Conservation (phyloP, 2,329 filamentous ascomycete genomes). For the Hansfordia pulvinata region DNA sequence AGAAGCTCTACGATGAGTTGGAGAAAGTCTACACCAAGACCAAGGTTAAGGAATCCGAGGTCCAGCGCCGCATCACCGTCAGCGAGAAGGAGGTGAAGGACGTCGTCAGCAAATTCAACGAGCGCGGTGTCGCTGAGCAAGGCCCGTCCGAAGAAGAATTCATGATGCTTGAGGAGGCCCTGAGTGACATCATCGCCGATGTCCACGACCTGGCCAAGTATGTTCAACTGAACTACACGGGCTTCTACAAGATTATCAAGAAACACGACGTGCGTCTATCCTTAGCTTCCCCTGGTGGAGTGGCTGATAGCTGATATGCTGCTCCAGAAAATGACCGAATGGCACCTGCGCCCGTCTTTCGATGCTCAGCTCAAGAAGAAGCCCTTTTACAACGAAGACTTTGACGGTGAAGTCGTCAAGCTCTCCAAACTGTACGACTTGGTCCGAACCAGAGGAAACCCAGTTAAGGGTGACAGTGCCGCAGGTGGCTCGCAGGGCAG, state of each 20-base stretch:
- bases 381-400: slow-evolving; percentile 98
- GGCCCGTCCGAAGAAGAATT: slow-evolving; percentile 82
- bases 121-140: slow-evolving; percentile 40
- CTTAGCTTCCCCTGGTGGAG: background rate
- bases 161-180: slow-evolving; percentile 79
- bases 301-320: background rate
- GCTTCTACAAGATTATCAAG: slow-evolving; percentile 99
- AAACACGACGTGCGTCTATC: slow-evolving; percentile 73
- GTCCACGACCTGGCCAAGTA: slow-evolving; percentile 98
- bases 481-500: slow-evolving; percentile 88
- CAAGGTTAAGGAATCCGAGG: slow-evolving; percentile 93
- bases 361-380: slow-evolving; percentile 88
- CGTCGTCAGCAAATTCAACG: slow-evolving; percentile 60
- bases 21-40: slow-evolving; percentile 98
- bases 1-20: slow-evolving; percentile 76
- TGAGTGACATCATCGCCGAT: slow-evolving; percentile 96
- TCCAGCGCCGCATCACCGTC: slow-evolving; percentile 75
- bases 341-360: slow-evolving; percentile 92
- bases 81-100: slow-evolving; percentile 84
- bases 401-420: slow-evolving; percentile 89
- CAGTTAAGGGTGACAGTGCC: slow-evolving; percentile 79
- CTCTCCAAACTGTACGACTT: slow-evolving; percentile 91
- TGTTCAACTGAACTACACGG: slow-evolving; percentile 95
- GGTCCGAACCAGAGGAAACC: slow-evolving; percentile 84
- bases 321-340: slow-evolving; percentile 74